These are phyloP conservation scores for Aspergillus fumigatiaffinis DNA, from an alignment of 2,329 filamentous ascomycete genomes.

Conservation along the genomic window DNA sequence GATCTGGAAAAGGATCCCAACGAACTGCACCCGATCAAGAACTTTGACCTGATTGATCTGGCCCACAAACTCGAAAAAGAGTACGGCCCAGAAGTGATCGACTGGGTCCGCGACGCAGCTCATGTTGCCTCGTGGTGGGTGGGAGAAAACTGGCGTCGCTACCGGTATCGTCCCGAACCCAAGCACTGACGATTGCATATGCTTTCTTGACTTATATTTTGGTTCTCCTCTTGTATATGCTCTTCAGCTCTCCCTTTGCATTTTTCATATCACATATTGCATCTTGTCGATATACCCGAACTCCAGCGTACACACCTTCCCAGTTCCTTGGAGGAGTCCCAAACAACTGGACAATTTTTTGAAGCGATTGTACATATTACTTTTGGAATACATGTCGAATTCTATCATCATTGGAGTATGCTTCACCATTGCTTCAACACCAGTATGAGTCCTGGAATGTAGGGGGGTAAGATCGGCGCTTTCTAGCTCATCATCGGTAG, in stretches of 20 bases:
- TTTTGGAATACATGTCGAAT: background rate
- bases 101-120: slow-evolving; percentile 24
- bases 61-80: slow-evolving; percentile 13
- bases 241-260: background rate
- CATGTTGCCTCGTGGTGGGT: slow-evolving; percentile 30
- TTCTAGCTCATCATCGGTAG: too few relatives aligned
- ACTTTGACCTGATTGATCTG: slow-evolving; percentile 22
- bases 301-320: background rate
- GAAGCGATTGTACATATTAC: background rate
- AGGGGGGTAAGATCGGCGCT: too few relatives aligned
- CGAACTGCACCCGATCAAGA: slow-evolving; percentile 19
- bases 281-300: background rate
- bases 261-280: background rate
- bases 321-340: background rate
- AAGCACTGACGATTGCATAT: background rate
- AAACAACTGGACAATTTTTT: background rate
- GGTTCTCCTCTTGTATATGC: background rate
- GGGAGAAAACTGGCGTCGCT: slow-evolving; percentile 27
- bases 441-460: background rate
- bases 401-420: background rate
- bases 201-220: background rate
- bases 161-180: slow-evolving; percentile 9
- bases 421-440: too few relatives aligned
- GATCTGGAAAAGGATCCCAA: slow-evolving; percentile 24
- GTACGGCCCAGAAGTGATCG: slow-evolving; percentile 17